Percentiles rank a stretch among this genome's conserved stretches.
Conservation (phyloP, 2,329 filamentous ascomycete genomes). For the Diplodia corticola region DNA sequence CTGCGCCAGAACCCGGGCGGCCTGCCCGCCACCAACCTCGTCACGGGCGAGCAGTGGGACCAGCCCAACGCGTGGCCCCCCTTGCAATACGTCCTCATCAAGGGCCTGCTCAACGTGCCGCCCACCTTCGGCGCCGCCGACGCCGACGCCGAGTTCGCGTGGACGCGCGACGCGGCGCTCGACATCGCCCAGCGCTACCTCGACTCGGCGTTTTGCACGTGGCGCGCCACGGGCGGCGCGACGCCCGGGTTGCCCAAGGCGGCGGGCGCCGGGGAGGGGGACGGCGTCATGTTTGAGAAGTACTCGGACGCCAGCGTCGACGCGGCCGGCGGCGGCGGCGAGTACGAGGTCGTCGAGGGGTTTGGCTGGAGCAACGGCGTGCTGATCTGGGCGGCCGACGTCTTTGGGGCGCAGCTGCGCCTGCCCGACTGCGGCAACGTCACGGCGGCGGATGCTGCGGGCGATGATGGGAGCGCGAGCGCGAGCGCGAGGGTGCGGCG, state of each 20-base stretch:
- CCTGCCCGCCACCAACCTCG: conserved; percentile 63
- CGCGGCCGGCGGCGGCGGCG: conserved; percentile 63
- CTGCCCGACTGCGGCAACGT: conserved; percentile 50
- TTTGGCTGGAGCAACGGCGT: conserved; percentile 73
- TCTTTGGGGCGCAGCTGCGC: conserved; percentile 57
- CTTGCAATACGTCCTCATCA: conserved; percentile 64
- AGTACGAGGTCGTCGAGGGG: conserved; percentile 69
- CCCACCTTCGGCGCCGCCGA: conserved; percentile 57
- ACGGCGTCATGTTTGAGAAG: conserved; percentile 70
- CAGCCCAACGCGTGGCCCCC: conserved; percentile 71
- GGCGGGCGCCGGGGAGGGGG: conserved; percentile 47
- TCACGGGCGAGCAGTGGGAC: conserved; percentile 68
- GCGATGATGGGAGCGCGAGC: neutral
- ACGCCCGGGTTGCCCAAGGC: conserved; percentile 56
- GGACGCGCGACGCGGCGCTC: too few relatives aligned
- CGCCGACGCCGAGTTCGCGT: too few relatives aligned
- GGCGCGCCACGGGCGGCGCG: conserved; percentile 66
- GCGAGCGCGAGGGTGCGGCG: neutral
- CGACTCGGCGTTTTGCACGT: conserved; percentile 69
- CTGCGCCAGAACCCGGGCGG: conserved; percentile 57
- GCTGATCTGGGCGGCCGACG: conserved; percentile 65
- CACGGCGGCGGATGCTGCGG: neutral
- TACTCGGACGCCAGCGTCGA: conserved; percentile 63
- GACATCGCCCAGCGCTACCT: conserved; percentile 65
- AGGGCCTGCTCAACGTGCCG: conserved; percentile 61